phyloP scores from a whole-genome alignment of 2,329 filamentous ascomycete species.

The Leptographium galeiforme region DNA sequence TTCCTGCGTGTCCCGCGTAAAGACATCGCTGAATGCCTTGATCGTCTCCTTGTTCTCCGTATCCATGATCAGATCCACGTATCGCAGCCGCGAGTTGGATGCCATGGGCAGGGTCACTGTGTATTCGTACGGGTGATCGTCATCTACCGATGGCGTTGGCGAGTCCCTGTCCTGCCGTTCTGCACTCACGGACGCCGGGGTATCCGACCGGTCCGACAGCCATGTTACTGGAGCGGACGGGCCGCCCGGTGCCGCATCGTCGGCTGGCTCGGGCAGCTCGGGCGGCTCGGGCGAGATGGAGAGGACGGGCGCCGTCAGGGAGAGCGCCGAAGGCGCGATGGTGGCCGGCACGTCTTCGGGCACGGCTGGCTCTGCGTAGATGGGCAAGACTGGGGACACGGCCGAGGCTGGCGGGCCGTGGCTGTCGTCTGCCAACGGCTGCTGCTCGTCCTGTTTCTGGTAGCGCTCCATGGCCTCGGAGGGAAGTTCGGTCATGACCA shows the following conservation, averaged over 20 bases:
- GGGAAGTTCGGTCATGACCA: not conserved
- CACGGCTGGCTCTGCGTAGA: not conserved
- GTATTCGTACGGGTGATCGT: slow-evolving; percentile 23
- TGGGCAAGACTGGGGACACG: not conserved
- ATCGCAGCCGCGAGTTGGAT: slow-evolving; percentile 36
- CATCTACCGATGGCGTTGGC: slow-evolving; percentile 1
- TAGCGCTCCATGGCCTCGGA: not conserved
- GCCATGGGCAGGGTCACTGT: slow-evolving; percentile 44
- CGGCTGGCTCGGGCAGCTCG: not conserved
- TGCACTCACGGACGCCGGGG: not conserved
- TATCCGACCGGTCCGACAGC: not conserved
- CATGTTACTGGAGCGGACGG: not conserved
- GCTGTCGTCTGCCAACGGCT: not conserved
- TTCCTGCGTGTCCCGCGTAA: slow-evolving; percentile 24
- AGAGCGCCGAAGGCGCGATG: slow-evolving; percentile 7
- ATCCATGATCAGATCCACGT: slow-evolving; percentile 34
- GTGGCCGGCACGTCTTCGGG: not conserved
- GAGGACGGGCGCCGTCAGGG: not conserved
- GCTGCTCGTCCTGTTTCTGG: not conserved
- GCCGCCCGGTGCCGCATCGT: too few relatives aligned
- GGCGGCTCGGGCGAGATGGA: not conserved
- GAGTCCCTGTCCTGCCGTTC: not conserved
- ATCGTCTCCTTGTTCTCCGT: slow-evolving; percentile 28
- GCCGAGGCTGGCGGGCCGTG: not conserved
- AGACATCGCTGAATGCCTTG: slow-evolving; percentile 29